Conservation (phyloP, 2,329 filamentous ascomycete genomes). For the Hypoxylon sp. region DNA sequence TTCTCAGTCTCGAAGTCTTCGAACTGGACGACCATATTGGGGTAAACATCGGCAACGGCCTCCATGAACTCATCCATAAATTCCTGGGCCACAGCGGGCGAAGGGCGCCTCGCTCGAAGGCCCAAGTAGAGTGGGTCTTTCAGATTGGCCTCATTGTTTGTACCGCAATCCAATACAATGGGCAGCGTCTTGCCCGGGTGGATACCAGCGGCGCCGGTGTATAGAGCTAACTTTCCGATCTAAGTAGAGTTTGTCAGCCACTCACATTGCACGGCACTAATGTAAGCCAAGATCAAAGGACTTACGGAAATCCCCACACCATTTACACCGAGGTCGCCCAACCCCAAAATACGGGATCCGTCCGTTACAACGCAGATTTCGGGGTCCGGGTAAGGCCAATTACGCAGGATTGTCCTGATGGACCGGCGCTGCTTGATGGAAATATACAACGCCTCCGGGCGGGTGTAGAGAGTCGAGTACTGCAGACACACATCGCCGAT, state of each 20-base stretch:
- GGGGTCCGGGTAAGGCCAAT: conserved; percentile 91
- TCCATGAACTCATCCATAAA: conserved; percentile 99
- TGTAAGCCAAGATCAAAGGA: conserved; percentile 46
- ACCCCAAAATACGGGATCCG: conserved; percentile 90
- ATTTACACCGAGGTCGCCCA: conserved; percentile 96
- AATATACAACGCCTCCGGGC: conserved; percentile 95
- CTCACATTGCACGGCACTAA: conserved; percentile 36
- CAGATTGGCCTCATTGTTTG: conserved; percentile 76
- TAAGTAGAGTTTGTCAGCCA: conserved; percentile 56
- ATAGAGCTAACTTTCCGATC: conserved; percentile 94
- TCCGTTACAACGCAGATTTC: conserved; percentile 98
- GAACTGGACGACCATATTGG: conserved; percentile 85
- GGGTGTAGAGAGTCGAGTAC: conserved; percentile 96
- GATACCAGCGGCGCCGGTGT: conserved; percentile 96
- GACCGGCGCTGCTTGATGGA: conserved; percentile 95
- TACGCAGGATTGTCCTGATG: conserved; percentile 87
- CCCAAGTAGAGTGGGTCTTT: conserved; percentile 88
- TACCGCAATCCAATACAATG: conserved; percentile 77
- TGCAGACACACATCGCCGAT: conserved; percentile 97
- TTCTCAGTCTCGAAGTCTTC: conserved; percentile 96
- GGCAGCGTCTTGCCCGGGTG: conserved; percentile 86
- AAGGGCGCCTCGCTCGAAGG: conserved; percentile 84
- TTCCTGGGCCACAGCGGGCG: conserved; percentile 83
- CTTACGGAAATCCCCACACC: conserved; percentile 95
- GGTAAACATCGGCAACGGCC: conserved; percentile 82